A percentile compares a stretch with the other conserved stretches of the same genome.
Evolutionary conservation across 805 yeast species (phyloP).

Genomic region (Wickerhamiella vanderwaltii): DNA sequence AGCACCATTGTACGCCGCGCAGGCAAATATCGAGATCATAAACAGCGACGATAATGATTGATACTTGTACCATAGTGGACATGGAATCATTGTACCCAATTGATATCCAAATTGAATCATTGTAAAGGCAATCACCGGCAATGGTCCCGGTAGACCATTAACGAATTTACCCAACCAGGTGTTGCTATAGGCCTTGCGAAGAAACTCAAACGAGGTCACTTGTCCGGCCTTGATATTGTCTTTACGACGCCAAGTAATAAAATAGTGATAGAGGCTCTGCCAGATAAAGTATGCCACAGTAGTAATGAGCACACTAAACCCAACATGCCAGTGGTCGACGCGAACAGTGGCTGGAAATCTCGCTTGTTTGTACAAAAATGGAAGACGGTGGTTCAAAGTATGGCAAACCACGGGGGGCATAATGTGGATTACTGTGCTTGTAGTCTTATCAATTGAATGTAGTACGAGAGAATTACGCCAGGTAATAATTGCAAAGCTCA

Average conservation of each 20-base stretch:
- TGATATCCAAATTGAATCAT: slow-evolving; percentile 80
- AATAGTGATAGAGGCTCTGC: slow-evolving; percentile 86
- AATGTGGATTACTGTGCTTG: slow-evolving; percentile 80
- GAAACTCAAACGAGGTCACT: slow-evolving; percentile 75
- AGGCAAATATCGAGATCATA: slow-evolving; percentile 56
- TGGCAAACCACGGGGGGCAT: slow-evolving; percentile 83
- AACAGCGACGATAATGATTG: slow-evolving; percentile 56
- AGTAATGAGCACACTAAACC: slow-evolving; percentile 62
- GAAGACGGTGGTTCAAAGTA: slow-evolving; percentile 71
- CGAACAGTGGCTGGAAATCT: slow-evolving; percentile 75
- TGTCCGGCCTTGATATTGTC: slow-evolving; percentile 76
- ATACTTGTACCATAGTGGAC: slow-evolving; percentile 77
- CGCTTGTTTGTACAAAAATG: slow-evolving; percentile 35
- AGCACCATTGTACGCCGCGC: slow-evolving; percentile 88
- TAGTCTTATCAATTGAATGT: slow-evolving; percentile 84
- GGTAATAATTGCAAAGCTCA: slow-evolving; percentile 86
- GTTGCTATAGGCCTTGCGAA: slow-evolving; percentile 58
- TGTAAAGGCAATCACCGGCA: slow-evolving; percentile 81
- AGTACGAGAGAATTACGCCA: slow-evolving; percentile 91
- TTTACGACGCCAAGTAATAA: slow-evolving; percentile 69
- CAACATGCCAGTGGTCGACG: slow-evolving; percentile 57
- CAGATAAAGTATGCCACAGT: slow-evolving; percentile 73
- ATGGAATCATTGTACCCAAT: slow-evolving; percentile 69
- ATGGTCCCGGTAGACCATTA: slow-evolving; percentile 66
- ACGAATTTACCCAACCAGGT: slow-evolving; percentile 62